These are phyloP conservation scores for Strobilomyces confusus DNA, from an alignment of 768 basidiomycete species.

Conservation along the genomic window DNA sequence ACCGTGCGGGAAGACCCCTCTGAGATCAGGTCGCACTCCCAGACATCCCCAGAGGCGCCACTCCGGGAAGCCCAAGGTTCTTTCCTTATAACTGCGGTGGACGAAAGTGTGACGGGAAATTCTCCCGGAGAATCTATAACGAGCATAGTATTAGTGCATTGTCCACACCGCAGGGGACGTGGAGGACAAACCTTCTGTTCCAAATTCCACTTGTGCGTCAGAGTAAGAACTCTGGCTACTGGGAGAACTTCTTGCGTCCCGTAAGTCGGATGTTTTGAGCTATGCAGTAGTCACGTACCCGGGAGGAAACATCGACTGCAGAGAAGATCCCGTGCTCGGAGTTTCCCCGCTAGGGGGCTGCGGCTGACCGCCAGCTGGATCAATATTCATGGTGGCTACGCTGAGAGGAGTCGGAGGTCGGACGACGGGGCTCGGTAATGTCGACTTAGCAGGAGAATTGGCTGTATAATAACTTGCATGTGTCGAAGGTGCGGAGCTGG, in stretches of 20 bases:
- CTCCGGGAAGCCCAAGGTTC: not conserved
- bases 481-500: not conserved
- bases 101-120: slow-evolving; percentile 4
- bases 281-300: slow-evolving; percentile 7
- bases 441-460: slow-evolving; percentile 7
- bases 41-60: slow-evolving; percentile 23
- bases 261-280: not conserved
- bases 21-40: slow-evolving; percentile 21
- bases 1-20: slow-evolving; percentile 6
- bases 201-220: slow-evolving; percentile 1
- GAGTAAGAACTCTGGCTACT: slow-evolving; percentile 15
- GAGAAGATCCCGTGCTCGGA: not conserved
- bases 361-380: not conserved
- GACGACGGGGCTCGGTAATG: slow-evolving; percentile 5
- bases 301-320: not conserved
- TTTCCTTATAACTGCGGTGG: slow-evolving; percentile 4
- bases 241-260: not conserved
- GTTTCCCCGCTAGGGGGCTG: slow-evolving; percentile 2
- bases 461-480: slow-evolving; percentile 7
- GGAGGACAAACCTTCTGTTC: slow-evolving; percentile 4
- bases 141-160: not conserved
- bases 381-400: too few species aligned
- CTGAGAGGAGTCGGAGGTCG: slow-evolving; percentile 10
- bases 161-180: not conserved
- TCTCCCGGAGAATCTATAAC: slow-evolving; percentile 8